Evolutionary conservation across 208 protist genomes (phyloP).

Genomic region (Wallacemonas sp.): DNA sequence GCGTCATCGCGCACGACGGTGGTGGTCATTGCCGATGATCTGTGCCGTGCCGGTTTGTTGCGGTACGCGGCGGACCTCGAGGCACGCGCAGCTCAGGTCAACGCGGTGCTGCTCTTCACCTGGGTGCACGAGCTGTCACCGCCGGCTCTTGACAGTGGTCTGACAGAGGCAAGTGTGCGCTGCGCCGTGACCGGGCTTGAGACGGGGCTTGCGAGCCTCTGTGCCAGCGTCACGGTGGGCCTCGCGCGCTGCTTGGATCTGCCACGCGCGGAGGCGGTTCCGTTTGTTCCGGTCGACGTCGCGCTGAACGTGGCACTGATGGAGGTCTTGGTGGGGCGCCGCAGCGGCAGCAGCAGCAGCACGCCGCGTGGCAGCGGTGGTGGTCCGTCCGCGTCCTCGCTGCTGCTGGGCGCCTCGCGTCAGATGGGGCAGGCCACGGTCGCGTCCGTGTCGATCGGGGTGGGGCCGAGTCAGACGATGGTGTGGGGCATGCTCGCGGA

Average conservation of each 20-base stretch:
- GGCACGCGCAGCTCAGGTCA: not conserved
- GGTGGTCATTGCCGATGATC: conserved; percentile 35
- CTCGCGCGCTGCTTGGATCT: conserved; percentile 50
- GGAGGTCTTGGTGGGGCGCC: not conserved
- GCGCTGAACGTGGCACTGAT: conserved; percentile 51
- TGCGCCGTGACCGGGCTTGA: conserved; percentile 14
- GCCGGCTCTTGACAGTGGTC: conserved; percentile 50
- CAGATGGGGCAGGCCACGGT: not conserved
- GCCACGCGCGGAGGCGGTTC: conserved; percentile 28
- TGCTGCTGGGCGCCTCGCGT: not conserved
- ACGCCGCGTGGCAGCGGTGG: too few species aligned
- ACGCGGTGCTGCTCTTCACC: conserved; percentile 21
- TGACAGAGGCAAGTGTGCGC: conserved; percentile 26
- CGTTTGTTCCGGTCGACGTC: conserved; percentile 69
- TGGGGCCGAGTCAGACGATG: conserved; percentile 13
- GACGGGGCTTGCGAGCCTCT: conserved; percentile 44
- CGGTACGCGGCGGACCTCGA: conserved; percentile 18
- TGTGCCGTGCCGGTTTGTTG: conserved; percentile 12
- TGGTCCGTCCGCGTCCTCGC: not conserved
- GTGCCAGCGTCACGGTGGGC: conserved; percentile 59
- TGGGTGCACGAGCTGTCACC: conserved; percentile 43
- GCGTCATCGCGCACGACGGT: not conserved
- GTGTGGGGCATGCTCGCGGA: conserved; percentile 83
- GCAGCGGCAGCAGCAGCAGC: too few species aligned
- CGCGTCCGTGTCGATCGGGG: not conserved